Evolutionary conservation across 2,329 filamentous ascomycete genomes (phyloP).

Genomic region (Xylaria sp.): DNA sequence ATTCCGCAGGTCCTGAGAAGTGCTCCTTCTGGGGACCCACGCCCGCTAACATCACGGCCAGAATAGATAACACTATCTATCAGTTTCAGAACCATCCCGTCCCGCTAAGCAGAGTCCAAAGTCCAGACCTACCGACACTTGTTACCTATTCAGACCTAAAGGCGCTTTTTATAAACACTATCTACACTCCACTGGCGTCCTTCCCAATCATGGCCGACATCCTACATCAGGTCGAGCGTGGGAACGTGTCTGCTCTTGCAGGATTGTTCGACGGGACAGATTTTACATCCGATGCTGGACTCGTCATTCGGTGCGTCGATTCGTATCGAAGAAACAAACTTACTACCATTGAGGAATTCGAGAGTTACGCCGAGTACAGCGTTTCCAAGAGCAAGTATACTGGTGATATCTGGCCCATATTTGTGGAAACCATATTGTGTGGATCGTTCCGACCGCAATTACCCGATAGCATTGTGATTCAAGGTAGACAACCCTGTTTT

Average conservation of each 20-base stretch:
- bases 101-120: slow-evolving; percentile 40
- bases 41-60: slow-evolving; percentile 43
- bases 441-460: slow-evolving; percentile 42
- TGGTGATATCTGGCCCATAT: slow-evolving; percentile 48
- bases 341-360: slow-evolving; percentile 45
- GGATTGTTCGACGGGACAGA: slow-evolving; percentile 36
- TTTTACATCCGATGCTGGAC: slow-evolving; percentile 38
- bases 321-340: slow-evolving; percentile 47
- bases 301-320: slow-evolving; percentile 47
- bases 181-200: slow-evolving; percentile 40
- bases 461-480: slow-evolving; percentile 47
- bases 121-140: slow-evolving; percentile 36
- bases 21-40: slow-evolving; percentile 49
- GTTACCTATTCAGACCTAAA: slow-evolving; percentile 49
- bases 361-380: slow-evolving; percentile 42
- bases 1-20: slow-evolving; percentile 40
- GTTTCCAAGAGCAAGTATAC: slow-evolving; percentile 48
- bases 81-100: slow-evolving; percentile 45
- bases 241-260: slow-evolving; percentile 44
- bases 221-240: slow-evolving; percentile 45
- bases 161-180: slow-evolving; percentile 40
- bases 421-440: slow-evolving; percentile 44
- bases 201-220: slow-evolving; percentile 47
- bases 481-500: slow-evolving; percentile 37
- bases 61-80: slow-evolving; percentile 43